Evolutionary conservation across 1,284 basidiomycete species (phyloP), one percentile per base, ranked within the genome.

Genomic region (Tetrapyrgos nigripes): DNA sequence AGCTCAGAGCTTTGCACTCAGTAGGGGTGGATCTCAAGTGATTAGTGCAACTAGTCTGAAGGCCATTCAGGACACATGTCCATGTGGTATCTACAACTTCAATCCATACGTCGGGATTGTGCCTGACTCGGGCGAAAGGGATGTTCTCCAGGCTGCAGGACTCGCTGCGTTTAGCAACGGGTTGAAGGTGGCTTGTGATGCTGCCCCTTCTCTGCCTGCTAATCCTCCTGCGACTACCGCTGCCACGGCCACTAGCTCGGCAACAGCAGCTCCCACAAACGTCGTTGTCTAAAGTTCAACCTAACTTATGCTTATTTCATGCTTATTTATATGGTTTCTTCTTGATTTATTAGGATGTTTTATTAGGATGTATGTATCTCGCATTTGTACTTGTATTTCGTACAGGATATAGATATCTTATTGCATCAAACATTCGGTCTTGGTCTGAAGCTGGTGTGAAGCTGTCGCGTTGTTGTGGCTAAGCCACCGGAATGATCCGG

Each of bases 1-100:
- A 40, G 6, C 62, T 21, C 73, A 76, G 64, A 66, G 65, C 62
- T 67, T 76, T 43, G 62, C 70, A 44, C 67, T 76, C 21, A 53
- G 57, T 17, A 60, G 69, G 24, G 60, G 66, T 44, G 69, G 66
- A 3, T 55, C 49, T 24, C 55, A 64, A 35, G 66, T 70, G 8
- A 66, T 68, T 59, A 58, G 58, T 26, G 70, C 64, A 27, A 70
- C 72, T 48, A 73, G 73, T 13, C 64, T 69, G 51, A 65, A 66
- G 55, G 62, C 61, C 21, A 66, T 74, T 45, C 53, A 65, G 43
- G 61, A 72, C 47, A 60, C 53, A 2, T 68, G 60, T 44, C 62
- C 68, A 6, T 70, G 70, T 57, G 65, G 66, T 13, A 47, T 70
- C 31, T 70, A 71, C 49, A 70, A 70, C 48, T 70, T 70, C 57